Evolutionary conservation across 2,329 filamentous ascomycete genomes (phyloP).

Genomic region (Lanzia echinophila): DNA sequence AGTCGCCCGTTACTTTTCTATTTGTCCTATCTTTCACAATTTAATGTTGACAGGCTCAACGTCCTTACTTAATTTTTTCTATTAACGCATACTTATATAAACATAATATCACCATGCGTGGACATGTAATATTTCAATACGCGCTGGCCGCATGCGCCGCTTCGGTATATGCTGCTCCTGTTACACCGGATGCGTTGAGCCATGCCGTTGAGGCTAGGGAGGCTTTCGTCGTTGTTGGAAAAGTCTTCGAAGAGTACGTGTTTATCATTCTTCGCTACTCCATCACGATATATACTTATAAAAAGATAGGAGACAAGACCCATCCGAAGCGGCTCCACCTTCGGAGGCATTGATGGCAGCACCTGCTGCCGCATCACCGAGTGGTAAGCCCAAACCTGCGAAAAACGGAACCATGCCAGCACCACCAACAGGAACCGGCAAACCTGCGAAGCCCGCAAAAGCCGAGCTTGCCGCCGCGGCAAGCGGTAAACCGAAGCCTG

Average conservation of each 20-base stretch:
- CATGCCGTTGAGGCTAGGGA: background rate
- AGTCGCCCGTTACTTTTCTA: background rate
- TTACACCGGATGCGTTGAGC: background rate
- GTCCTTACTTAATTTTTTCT: background rate
- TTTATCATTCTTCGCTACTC: background rate
- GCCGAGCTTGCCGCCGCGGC: too few relatives aligned
- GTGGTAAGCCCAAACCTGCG: background rate
- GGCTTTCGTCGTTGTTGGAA: background rate
- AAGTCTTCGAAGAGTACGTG: background rate
- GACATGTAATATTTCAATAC: background rate
- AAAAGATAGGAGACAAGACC: background rate
- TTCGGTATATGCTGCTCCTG: background rate
- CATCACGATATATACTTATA: background rate
- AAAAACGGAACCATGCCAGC: background rate
- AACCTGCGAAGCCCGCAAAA: too few relatives aligned
- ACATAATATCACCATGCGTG: background rate
- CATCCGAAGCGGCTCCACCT: background rate
- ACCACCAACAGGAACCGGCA: background rate
- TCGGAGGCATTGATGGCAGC: background rate
- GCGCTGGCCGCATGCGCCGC: background rate
- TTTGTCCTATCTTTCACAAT: background rate
- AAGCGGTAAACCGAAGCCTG: too few relatives aligned
- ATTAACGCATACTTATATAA: background rate
- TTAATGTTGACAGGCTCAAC: background rate
- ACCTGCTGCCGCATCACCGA: background rate